Percentiles rank a stretch among this genome's conserved stretches.
phyloP scores from a whole-genome alignment of 495 filamentous ascomycete species.

The Podospora sp. region DNA sequence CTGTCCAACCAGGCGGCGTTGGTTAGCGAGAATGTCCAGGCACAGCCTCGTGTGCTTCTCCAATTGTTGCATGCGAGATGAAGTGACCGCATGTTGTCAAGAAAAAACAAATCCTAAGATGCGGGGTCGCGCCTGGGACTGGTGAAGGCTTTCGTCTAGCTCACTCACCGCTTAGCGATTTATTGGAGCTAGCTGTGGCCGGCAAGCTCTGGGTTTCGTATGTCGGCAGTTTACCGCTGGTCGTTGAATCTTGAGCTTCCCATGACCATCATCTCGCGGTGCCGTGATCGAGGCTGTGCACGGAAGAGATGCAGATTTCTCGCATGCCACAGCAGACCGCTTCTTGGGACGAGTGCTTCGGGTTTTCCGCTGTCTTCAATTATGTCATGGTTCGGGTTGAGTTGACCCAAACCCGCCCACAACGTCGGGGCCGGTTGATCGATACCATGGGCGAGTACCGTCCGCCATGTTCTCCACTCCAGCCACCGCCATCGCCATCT shows the following conservation, averaged over 20 bases:
- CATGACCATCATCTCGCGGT: background rate
- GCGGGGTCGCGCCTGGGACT: background rate
- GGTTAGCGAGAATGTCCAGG: conserved; percentile 10
- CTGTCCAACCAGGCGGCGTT: conserved; percentile 3
- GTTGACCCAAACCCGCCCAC: background rate
- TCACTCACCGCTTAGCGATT: background rate
- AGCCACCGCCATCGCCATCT: no score
- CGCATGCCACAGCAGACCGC: conserved; percentile 8
- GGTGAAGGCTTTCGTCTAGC: background rate
- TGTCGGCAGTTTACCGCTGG: background rate
- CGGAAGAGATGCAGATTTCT: conserved; percentile 1
- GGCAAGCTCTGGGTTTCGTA: background rate
- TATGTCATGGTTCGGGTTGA: background rate
- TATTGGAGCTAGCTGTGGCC: background rate
- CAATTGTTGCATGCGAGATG: conserved; percentile 15
- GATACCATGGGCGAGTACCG: no score
- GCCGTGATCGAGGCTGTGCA: conserved; percentile 13
- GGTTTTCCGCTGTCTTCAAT: background rate
- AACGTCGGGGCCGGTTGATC: background rate
- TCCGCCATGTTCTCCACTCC: no score
- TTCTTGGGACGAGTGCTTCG: background rate
- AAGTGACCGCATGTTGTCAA: background rate
- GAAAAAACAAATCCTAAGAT: background rate
- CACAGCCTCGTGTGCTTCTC: conserved; percentile 9
- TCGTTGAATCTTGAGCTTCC: background rate